Evolutionary conservation across 2,329 filamentous ascomycete genomes (phyloP).

Genomic region (Monosporascus sp.): DNA sequence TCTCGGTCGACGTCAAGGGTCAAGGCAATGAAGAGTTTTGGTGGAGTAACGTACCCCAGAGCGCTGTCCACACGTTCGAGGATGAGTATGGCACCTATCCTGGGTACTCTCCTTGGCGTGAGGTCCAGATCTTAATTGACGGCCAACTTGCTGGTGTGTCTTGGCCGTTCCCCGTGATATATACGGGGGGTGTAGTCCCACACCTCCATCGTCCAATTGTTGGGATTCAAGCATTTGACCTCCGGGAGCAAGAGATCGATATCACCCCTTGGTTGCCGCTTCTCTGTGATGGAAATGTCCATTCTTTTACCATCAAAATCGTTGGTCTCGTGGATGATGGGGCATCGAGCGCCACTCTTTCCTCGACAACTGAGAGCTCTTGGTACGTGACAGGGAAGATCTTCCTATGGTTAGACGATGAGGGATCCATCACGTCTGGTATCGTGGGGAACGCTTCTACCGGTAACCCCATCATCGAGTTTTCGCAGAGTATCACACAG

Average conservation of each 20-base stretch:
- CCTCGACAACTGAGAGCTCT: constrained; percentile 53
- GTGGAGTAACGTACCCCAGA: constrained; percentile 72
- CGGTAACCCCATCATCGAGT: constrained; percentile 38
- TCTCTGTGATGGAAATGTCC: constrained; percentile 58
- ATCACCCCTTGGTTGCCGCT: constrained; percentile 70
- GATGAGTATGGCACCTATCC: constrained; percentile 51
- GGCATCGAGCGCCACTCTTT: constrained; percentile 41
- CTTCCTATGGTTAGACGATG: constrained; percentile 66
- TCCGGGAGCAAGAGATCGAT: constrained; percentile 76
- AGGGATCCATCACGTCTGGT: constrained; percentile 48
- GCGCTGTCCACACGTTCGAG: constrained; percentile 54
- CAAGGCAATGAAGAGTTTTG: constrained; percentile 78
- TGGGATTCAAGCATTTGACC: constrained; percentile 72
- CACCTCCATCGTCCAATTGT: constrained; percentile 74
- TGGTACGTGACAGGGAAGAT: constrained; percentile 78
- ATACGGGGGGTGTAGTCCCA: constrained; percentile 74
- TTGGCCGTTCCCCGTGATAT: constrained; percentile 80
- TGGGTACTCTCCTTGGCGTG: constrained; percentile 69
- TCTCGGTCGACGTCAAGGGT: constrained; percentile 72
- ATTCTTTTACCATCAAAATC: constrained; percentile 65
- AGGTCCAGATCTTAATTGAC: constrained; percentile 73
- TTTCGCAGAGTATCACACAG: constrained; percentile 44
- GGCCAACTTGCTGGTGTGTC: constrained; percentile 65
- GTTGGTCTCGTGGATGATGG: constrained; percentile 57
- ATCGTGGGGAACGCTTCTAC: constrained; percentile 25